phyloP scores from a whole-genome alignment of 768 basidiomycete genomes.

The Solioccasus polychromus region DNA sequence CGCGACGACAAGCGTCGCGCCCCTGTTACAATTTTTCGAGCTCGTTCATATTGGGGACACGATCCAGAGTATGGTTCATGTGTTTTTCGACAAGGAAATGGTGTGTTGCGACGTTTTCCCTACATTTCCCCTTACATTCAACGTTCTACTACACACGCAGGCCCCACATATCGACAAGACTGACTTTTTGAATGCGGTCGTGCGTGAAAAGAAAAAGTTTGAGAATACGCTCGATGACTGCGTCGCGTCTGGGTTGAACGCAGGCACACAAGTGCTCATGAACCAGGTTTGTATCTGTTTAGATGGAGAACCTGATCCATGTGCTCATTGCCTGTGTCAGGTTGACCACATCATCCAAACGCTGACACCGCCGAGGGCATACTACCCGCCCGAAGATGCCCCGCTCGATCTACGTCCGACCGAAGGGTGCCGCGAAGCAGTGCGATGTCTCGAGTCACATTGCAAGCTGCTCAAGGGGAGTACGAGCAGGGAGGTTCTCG shows the following conservation, averaged over 20 bases:
- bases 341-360: constrained; percentile 91
- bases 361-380: constrained; percentile 80
- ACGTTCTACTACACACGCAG: constrained; percentile 34
- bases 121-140: background rate
- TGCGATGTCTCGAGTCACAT: constrained; percentile 85
- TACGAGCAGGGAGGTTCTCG: constrained; percentile 92
- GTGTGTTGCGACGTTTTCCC: too few relatives aligned
- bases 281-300: constrained; percentile 64
- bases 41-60: constrained; percentile 96
- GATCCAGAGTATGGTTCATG: constrained; percentile 96
- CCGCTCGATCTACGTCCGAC: constrained; percentile 84
- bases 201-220: constrained; percentile 95
- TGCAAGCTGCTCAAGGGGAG: constrained; percentile 90
- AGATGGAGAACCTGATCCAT: too few relatives aligned
- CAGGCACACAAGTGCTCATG: constrained; percentile 94
- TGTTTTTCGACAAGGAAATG: constrained; percentile 96
- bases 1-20: constrained; percentile 81
- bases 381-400: constrained; percentile 82
- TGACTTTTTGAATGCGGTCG: constrained; percentile 90
- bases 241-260: constrained; percentile 90
- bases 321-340: too few relatives aligned
- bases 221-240: constrained; percentile 90
- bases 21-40: constrained; percentile 95
- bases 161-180: constrained; percentile 87
- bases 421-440: constrained; percentile 83